Conservation (phyloP, 257 asterid genomes). For the Henckelia pumila region DNA sequence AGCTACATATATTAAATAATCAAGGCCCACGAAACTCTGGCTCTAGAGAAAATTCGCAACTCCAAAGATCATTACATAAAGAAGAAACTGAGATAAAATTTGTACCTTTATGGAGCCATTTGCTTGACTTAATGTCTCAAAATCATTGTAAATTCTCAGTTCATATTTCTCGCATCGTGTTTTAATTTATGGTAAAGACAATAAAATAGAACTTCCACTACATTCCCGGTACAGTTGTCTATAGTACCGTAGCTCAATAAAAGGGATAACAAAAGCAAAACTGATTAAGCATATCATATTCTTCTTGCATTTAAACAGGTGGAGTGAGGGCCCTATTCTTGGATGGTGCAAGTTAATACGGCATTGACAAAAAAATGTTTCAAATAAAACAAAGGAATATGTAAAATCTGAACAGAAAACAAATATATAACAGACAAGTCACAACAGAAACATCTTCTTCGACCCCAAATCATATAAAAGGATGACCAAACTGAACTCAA, state of each 20-base stretch:
- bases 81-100: background rate
- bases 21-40: background rate
- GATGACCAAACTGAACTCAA: background rate
- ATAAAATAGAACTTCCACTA: background rate
- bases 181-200: background rate
- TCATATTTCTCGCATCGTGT: background rate
- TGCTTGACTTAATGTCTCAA: conserved; percentile 1
- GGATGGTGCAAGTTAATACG: background rate
- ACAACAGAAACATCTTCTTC: conserved; percentile 1
- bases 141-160: background rate
- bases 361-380: background rate
- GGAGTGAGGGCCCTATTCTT: background rate
- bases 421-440: background rate
- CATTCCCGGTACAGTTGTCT: background rate
- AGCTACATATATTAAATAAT: background rate
- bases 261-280: background rate
- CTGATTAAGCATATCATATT: background rate
- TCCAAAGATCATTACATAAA: background rate
- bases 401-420: background rate
- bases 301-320: background rate
- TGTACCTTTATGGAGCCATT: background rate
- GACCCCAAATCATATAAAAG: conserved; percentile 12
- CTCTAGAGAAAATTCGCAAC: background rate
- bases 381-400: background rate
- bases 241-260: background rate